Evolutionary conservation across 2,329 filamentous ascomycete genomes (phyloP).

Genomic region (Paraconiothyrium brasiliense): DNA sequence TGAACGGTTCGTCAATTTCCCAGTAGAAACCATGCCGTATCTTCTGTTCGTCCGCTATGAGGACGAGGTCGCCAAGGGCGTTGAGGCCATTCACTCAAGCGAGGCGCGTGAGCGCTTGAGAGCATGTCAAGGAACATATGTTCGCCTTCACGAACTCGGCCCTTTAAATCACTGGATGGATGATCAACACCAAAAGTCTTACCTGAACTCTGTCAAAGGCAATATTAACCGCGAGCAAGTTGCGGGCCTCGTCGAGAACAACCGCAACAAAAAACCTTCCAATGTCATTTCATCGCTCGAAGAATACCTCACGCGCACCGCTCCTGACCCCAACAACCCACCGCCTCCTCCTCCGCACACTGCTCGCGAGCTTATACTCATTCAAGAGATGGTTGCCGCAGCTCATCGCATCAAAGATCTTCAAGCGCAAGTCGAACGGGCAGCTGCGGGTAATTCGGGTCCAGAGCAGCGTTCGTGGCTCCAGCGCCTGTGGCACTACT

Average conservation of each 20-base stretch:
- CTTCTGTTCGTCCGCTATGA: conserved; percentile 2
- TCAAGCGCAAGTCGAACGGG: background rate
- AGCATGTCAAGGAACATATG: background rate
- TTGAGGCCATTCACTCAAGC: conserved; percentile 4
- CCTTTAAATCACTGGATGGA: conserved; percentile 5
- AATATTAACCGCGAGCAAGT: background rate
- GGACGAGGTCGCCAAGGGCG: background rate
- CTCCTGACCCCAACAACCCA: no score
- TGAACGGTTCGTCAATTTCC: background rate
- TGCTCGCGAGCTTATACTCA: background rate
- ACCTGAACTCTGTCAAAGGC: background rate
- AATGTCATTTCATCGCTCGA: background rate
- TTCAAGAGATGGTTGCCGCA: background rate
- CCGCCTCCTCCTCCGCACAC: background rate
- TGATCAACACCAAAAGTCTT: background rate
- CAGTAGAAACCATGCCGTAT: background rate
- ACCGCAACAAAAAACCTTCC: background rate
- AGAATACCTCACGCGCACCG: background rate
- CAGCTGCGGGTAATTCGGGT: background rate
- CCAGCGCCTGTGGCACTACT: background rate
- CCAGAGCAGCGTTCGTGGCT: background rate
- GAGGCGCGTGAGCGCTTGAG: background rate
- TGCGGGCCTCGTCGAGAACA: background rate
- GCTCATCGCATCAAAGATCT: background rate
- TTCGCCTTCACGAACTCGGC: background rate